Conservation (phyloP, 2,329 filamentous ascomycete species). For the Calonectria crousiana region DNA sequence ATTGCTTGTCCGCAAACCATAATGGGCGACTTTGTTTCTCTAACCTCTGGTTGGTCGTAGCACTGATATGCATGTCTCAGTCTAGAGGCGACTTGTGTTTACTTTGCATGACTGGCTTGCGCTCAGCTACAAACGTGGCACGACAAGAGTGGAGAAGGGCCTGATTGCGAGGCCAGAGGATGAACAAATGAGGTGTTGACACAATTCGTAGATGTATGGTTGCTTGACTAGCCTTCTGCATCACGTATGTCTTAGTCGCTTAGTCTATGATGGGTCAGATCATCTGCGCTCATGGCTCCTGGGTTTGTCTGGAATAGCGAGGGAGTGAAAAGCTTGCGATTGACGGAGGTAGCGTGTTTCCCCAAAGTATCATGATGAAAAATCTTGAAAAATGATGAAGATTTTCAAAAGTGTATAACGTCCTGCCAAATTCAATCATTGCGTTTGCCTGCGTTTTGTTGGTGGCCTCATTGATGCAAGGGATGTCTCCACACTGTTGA, state of each 20-base stretch:
- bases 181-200: not conserved
- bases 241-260: not conserved
- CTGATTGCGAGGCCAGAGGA: not conserved
- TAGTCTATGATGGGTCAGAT: not conserved
- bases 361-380: too few relatives aligned
- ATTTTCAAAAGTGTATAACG: too few relatives aligned
- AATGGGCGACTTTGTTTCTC: not conserved
- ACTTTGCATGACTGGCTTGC: not conserved
- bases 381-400: too few relatives aligned
- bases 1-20: too few relatives aligned
- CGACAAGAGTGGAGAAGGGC: not conserved
- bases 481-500: too few relatives aligned
- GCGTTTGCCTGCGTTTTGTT: too few relatives aligned
- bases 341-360: too few relatives aligned
- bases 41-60: not conserved
- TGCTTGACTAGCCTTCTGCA: not conserved
- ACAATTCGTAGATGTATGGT: not conserved
- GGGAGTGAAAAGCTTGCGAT: too few relatives aligned
- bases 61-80: not conserved
- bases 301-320: too few relatives aligned
- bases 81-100: not conserved
- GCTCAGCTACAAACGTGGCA: not conserved
- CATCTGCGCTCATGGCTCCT: too few relatives aligned
- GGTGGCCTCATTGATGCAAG: too few relatives aligned
- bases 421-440: too few relatives aligned